These are phyloP conservation scores for Puccinia coronata DNA, from an alignment of 1,284 basidiomycete species.

Conservation along the genomic window DNA sequence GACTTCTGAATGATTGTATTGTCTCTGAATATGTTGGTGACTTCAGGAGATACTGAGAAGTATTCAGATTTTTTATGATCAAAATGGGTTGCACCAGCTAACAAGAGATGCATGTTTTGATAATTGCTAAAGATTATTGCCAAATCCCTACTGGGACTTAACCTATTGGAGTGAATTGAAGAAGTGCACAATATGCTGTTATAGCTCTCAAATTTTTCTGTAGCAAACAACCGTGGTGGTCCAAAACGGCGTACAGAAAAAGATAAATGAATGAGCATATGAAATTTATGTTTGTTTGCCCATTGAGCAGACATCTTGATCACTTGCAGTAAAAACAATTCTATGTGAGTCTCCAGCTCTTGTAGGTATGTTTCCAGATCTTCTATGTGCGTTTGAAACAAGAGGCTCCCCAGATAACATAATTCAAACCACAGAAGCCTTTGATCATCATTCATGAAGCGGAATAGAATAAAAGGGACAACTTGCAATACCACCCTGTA, in stretches of 20 bases:
- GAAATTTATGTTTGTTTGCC: slow-evolving; percentile 62
- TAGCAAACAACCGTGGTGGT: background rate
- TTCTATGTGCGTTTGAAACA: slow-evolving; percentile 60
- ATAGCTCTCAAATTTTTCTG: slow-evolving; percentile 7
- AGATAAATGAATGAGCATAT: slow-evolving; percentile 54
- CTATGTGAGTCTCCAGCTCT: slow-evolving; percentile 53
- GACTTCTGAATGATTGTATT: background rate
- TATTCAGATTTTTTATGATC: background rate
- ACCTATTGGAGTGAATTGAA: slow-evolving; percentile 2
- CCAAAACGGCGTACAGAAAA: slow-evolving; percentile 50
- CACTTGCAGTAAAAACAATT: slow-evolving; percentile 56
- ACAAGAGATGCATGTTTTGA: slow-evolving; percentile 14
- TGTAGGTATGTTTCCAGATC: slow-evolving; percentile 57
- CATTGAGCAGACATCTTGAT: slow-evolving; percentile 57
- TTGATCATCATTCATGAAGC: slow-evolving; percentile 53
- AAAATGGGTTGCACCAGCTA: slow-evolving; percentile 58
- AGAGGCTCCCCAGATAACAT: slow-evolving; percentile 57
- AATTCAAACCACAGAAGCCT: slow-evolving; percentile 58
- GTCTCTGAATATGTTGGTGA: background rate
- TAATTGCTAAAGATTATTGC: background rate
- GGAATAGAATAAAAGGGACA: slow-evolving; percentile 60
- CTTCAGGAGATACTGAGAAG: background rate
- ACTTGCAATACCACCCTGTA: slow-evolving; percentile 60
- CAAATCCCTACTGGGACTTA: background rate
- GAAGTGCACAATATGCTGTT: slow-evolving; percentile 1